phyloP scores from a whole-genome alignment of 1,284 basidiomycete species.

The Fomitiporia mediterranea region DNA sequence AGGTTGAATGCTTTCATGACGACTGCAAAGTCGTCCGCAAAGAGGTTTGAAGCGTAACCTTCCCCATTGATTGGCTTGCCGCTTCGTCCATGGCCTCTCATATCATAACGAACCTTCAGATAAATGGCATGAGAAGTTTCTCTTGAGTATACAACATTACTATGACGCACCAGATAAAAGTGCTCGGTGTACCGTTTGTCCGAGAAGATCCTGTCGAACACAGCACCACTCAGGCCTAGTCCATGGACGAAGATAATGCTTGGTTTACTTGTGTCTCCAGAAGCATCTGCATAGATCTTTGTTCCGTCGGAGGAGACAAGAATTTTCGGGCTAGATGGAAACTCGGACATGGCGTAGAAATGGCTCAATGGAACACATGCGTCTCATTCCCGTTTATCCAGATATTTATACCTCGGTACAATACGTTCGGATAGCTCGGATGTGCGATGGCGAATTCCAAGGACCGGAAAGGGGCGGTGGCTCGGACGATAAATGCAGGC shows the following conservation, averaged over 20 bases:
- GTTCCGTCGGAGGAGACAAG: slow-evolving; percentile 5
- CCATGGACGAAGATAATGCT: slow-evolving; percentile 15
- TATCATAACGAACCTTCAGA: slow-evolving; percentile 12
- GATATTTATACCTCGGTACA: too few species aligned
- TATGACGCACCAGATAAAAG: slow-evolving; percentile 12
- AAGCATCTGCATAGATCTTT: slow-evolving; percentile 9
- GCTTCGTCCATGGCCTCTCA: slow-evolving; percentile 18
- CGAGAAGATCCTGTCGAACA: slow-evolving; percentile 13
- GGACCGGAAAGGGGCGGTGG: too few species aligned
- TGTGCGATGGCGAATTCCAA: too few species aligned
- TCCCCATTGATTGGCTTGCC: slow-evolving; percentile 10
- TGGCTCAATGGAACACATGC: too few species aligned
- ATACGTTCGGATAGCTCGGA: too few species aligned
- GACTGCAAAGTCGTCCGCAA: slow-evolving; percentile 16
- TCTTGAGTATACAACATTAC: too few species aligned
- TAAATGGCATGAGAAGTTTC: background rate
- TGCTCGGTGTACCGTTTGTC: background rate
- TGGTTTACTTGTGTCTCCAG: slow-evolving; percentile 5
- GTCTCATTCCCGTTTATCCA: too few species aligned
- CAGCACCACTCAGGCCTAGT: background rate
- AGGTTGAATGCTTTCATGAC: slow-evolving; percentile 22
- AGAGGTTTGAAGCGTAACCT: slow-evolving; percentile 13
- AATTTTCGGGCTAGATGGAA: background rate
- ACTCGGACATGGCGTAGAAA: background rate
- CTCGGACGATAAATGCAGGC: too few species aligned